phyloP scores from a whole-genome alignment of 116 monocot genomes.

The Dioscorea cayenensis region DNA sequence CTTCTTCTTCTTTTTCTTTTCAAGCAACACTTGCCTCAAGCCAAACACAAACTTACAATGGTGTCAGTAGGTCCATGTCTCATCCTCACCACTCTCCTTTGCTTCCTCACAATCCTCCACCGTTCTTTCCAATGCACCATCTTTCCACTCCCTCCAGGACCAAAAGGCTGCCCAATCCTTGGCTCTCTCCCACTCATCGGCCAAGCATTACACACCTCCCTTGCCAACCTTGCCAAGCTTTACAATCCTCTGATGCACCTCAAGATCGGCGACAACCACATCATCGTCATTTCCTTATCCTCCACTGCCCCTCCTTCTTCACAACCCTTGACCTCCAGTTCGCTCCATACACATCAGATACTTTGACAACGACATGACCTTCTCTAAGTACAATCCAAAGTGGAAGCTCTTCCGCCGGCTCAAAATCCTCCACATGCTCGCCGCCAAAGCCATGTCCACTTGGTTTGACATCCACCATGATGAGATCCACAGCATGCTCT shows the following conservation, averaged over 20 bases:
- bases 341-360: conserved; percentile 30
- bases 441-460: conserved; percentile 18
- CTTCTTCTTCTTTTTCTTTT: too few species aligned
- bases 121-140: background rate
- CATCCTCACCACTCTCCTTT: background rate
- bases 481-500: conserved; percentile 11
- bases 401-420: conserved; percentile 43
- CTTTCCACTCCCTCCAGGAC: conserved; percentile 8
- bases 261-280: conserved; percentile 30
- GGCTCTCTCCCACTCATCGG: conserved; percentile 25
- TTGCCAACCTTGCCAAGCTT: conserved; percentile 21
- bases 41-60: too few species aligned
- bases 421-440: conserved; percentile 29
- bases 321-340: conserved; percentile 35
- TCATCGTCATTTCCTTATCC: conserved; percentile 32
- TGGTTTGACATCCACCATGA: conserved; percentile 24
- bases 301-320: conserved; percentile 31
- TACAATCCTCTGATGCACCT: conserved; percentile 47
- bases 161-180: background rate
- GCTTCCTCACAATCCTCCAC: background rate
- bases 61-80: background rate
- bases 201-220: conserved; percentile 21
- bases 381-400: conserved; percentile 29
- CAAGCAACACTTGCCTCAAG: too few species aligned
- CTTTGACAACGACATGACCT: conserved; percentile 33